Conservation (phyloP, 2,329 filamentous ascomycete species). For the Epichloe festucae region DNA sequence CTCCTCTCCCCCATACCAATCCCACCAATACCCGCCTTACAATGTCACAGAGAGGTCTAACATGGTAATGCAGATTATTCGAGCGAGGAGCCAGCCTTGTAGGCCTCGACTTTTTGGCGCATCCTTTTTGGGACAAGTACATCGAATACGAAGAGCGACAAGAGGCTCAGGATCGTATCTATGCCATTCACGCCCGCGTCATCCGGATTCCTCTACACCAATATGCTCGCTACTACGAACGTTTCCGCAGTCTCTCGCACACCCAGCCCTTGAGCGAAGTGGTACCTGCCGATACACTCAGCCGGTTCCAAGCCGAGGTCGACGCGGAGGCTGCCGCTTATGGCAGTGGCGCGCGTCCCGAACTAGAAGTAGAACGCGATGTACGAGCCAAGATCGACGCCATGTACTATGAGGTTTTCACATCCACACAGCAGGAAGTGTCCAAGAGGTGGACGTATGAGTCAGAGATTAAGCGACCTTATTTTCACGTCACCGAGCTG, state of each 20-base stretch:
- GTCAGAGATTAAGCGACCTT: slow-evolving; percentile 85
- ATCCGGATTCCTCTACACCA: slow-evolving; percentile 91
- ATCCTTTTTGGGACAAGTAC: slow-evolving; percentile 98
- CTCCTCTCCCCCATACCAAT: slow-evolving; percentile 18
- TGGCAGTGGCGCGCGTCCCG: slow-evolving; percentile 43
- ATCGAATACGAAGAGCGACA: slow-evolving; percentile 91
- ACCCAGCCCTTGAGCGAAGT: slow-evolving; percentile 61
- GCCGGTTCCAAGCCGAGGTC: slow-evolving; percentile 58
- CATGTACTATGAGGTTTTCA: slow-evolving; percentile 70
- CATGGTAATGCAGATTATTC: slow-evolving; percentile 57
- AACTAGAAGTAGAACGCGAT: slow-evolving; percentile 72
- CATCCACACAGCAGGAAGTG: slow-evolving; percentile 72
- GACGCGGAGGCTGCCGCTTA: slow-evolving; percentile 47
- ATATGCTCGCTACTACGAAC: slow-evolving; percentile 88
- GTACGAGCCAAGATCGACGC: slow-evolving; percentile 68
- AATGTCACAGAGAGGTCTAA: slow-evolving; percentile 13
- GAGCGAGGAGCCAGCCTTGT: slow-evolving; percentile 77
- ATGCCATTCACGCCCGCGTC: slow-evolving; percentile 68
- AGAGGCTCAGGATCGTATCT: slow-evolving; percentile 73
- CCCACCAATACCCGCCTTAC: not conserved
- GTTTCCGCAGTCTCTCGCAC: slow-evolving; percentile 67
- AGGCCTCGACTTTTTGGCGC: slow-evolving; percentile 83
- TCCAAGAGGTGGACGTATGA: slow-evolving; percentile 92
- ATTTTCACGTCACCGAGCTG: slow-evolving; percentile 91
- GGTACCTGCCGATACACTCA: slow-evolving; percentile 53